phyloP scores from a whole-genome alignment of 2,329 filamentous ascomycete genomes.

The Juglanconis sp. region DNA sequence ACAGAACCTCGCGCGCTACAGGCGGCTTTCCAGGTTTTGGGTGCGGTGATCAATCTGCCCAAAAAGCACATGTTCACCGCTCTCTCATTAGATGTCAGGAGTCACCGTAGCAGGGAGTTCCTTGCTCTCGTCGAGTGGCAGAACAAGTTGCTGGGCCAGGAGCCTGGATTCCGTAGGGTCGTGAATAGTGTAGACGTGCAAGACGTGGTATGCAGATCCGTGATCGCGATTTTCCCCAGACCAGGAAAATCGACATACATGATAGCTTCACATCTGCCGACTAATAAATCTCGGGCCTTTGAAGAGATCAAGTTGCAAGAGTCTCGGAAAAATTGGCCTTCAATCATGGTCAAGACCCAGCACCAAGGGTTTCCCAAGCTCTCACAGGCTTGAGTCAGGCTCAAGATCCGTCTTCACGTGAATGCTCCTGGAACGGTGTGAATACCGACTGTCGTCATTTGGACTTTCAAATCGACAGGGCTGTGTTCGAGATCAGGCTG shows the following conservation, averaged over 20 bases:
- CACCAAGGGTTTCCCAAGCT: no score
- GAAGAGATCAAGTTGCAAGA: no score
- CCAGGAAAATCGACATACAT: no score
- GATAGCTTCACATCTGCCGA: no score
- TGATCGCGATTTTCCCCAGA: no score
- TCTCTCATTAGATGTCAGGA: not conserved
- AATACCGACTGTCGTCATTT: constrained; percentile 3
- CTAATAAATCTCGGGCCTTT: no score
- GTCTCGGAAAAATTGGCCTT: no score
- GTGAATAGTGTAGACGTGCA: no score
- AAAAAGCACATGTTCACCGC: not conserved
- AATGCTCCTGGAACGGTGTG: not conserved
- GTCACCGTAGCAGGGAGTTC: not conserved
- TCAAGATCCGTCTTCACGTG: not conserved
- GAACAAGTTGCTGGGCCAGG: not conserved
- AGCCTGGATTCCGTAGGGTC: not conserved
- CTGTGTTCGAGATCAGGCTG: not conserved
- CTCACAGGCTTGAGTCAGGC: no score
- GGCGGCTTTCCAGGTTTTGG: not conserved
- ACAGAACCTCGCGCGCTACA: not conserved
- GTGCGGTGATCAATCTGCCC: not conserved
- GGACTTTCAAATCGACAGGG: not conserved
- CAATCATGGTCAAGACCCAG: no score
- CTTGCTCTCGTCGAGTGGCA: not conserved
- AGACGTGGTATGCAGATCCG: no score